phyloP scores from a whole-genome alignment of 192 early-diverging fungal genomes.

The Chytriomyces sp. region DNA sequence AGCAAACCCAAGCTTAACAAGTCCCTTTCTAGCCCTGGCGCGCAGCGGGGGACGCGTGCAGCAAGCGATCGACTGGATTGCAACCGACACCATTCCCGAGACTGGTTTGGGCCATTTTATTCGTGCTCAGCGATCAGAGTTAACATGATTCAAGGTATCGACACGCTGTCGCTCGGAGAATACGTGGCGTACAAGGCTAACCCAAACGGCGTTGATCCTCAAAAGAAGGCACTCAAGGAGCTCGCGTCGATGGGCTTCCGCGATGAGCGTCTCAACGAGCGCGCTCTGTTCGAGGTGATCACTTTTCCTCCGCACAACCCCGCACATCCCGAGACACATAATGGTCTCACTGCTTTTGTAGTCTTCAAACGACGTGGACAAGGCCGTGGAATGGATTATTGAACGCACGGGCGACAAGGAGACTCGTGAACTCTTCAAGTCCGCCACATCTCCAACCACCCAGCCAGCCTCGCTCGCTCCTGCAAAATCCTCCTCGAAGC shows the following conservation, averaged over 20 bases:
- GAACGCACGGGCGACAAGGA: conserved; percentile 22
- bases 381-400: conserved; percentile 20
- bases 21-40: background rate
- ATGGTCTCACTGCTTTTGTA: background rate
- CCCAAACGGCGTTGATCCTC: background rate
- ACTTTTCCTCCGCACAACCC: background rate
- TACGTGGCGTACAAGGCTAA: conserved; percentile 1
- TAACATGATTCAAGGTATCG: background rate
- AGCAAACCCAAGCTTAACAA: background rate
- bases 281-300: conserved; percentile 13
- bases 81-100: conserved; percentile 20
- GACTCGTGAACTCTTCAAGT: conserved; percentile 2
- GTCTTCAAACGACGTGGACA: conserved; percentile 3
- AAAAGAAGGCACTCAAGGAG: background rate
- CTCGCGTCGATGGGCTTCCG: conserved; percentile 14
- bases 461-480: too few species aligned
- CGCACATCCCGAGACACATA: background rate
- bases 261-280: conserved; percentile 13
- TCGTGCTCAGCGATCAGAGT: background rate
- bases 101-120: background rate
- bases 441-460: background rate
- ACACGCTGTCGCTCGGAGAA: background rate
- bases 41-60: conserved; percentile 27
- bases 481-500: background rate
- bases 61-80: conserved; percentile 30